Percentiles rank a stretch among this genome's conserved stretches.
phyloP scores from a whole-genome alignment of 108 stramenopile species.

The Pinguiococcus pyrenoidosus region DNA sequence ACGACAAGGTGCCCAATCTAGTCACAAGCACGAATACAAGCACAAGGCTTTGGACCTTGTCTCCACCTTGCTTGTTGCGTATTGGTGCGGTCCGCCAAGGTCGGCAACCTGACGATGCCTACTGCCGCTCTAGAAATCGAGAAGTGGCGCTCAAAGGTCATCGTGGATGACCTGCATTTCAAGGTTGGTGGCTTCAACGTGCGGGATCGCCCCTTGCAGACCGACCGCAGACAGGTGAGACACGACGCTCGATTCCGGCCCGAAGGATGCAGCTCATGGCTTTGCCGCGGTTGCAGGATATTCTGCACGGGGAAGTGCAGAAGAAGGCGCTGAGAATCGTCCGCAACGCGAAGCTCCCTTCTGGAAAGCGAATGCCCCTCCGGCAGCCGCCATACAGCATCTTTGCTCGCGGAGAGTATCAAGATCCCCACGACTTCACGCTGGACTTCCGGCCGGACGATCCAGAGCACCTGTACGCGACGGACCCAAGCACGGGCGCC shows the following conservation, averaged over 20 bases:
- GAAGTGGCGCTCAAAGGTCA: constrained; percentile 21
- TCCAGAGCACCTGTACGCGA: constrained; percentile 6
- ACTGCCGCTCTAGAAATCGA: no score
- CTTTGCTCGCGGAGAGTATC: constrained; percentile 12
- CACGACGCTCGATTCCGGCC: no score
- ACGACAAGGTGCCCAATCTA: no score
- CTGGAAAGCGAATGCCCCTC: constrained; percentile 13
- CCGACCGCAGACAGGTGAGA: no score
- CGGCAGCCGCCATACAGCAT: constrained; percentile 14
- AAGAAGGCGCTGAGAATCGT: constrained; percentile 22
- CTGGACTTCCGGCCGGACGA: constrained; percentile 13
- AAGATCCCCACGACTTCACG: constrained; percentile 22
- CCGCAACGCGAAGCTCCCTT: constrained; percentile 26
- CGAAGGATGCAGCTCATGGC: no score
- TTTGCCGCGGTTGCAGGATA: constrained; percentile 14
- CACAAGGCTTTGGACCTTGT: no score
- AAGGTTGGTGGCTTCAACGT: constrained; percentile 31
- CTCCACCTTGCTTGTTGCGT: no score
- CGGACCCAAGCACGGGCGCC: constrained; percentile 4
- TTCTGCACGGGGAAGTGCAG: constrained; percentile 10
- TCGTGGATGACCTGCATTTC: constrained; percentile 36
- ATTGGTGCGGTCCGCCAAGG: no score
- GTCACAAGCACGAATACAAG: no score
- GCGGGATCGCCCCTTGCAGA: constrained; percentile 25
- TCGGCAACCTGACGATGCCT: no score